These are phyloP conservation scores for Lagenaria siceraria DNA, from an alignment of 306 rosid genomes.

Conservation along the genomic window DNA sequence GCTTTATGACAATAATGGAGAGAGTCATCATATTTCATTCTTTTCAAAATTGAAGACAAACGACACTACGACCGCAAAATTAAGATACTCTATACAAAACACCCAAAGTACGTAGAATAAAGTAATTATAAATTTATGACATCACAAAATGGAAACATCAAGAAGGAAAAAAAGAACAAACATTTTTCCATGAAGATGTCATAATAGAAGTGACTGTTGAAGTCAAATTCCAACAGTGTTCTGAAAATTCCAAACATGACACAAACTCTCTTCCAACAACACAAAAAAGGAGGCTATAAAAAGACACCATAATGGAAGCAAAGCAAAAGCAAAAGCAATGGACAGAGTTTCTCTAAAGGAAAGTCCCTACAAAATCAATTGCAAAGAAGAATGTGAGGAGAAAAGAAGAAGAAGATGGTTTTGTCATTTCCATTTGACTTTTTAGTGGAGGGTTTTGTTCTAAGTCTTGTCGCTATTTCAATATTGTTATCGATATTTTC, in stretches of 20 bases:
- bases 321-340: conserved; percentile 8
- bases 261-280: neutral
- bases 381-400: neutral
- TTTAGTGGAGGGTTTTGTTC: conserved; percentile 6
- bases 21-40: too few species aligned
- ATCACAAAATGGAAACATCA: neutral
- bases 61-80: too few species aligned
- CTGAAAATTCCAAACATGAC: neutral
- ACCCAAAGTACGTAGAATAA: neutral
- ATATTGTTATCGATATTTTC: too few species aligned
- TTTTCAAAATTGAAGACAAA: too few species aligned
- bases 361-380: conserved; percentile 2
- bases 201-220: neutral
- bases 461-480: too few species aligned
- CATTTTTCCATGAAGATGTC: neutral
- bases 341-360: neutral
- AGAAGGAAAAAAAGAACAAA: neutral
- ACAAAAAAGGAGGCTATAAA: neutral
- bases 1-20: too few species aligned
- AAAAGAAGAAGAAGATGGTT: neutral
- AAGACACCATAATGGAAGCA: neutral
- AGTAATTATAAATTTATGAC: neutral
- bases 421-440: conserved; percentile 8
- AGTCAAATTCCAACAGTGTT: neutral
- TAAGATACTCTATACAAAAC: too few species aligned